Evolutionary conservation across 805 yeast species (phyloP).

Genomic region (Wickerhamiella galacta): DNA sequence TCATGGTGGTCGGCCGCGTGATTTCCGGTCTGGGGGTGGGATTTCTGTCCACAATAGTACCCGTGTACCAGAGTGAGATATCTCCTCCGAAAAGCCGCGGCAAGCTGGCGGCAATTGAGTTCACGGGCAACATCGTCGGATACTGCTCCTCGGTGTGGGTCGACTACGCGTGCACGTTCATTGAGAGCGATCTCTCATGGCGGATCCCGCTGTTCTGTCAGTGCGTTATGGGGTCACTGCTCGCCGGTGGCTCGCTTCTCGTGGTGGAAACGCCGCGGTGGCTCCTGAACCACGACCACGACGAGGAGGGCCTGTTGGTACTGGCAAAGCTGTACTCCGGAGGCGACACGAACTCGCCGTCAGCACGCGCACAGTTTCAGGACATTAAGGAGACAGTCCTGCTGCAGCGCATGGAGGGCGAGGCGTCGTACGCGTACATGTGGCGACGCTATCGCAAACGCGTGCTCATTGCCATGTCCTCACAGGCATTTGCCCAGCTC

Average conservation of each 20-base stretch:
- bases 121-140: conserved; percentile 72
- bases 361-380: conserved; percentile 57
- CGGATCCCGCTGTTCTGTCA: conserved; percentile 64
- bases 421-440: conserved; percentile 55
- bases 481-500: conserved; percentile 84
- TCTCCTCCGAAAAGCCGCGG: conserved; percentile 81
- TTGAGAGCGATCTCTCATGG: conserved; percentile 52
- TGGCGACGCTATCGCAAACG: conserved; percentile 61
- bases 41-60: conserved; percentile 64
- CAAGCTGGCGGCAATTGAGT: conserved; percentile 69
- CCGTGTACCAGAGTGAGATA: conserved; percentile 76
- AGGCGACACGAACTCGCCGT: conserved; percentile 46
- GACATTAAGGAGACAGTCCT: conserved; percentile 69
- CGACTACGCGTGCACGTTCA: conserved; percentile 56
- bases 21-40: conserved; percentile 83
- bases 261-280: conserved; percentile 85
- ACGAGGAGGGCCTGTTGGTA: conserved; percentile 69
- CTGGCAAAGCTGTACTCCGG: conserved; percentile 62
- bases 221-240: conserved; percentile 49
- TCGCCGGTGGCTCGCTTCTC: conserved; percentile 57
- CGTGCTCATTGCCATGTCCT: conserved; percentile 72
- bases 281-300: conserved; percentile 64
- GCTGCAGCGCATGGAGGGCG: conserved; percentile 66
- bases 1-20: conserved; percentile 58
- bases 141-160: conserved; percentile 77